Conservation (phyloP, 2,329 filamentous ascomycete species). For the Leptographium procerum region DNA sequence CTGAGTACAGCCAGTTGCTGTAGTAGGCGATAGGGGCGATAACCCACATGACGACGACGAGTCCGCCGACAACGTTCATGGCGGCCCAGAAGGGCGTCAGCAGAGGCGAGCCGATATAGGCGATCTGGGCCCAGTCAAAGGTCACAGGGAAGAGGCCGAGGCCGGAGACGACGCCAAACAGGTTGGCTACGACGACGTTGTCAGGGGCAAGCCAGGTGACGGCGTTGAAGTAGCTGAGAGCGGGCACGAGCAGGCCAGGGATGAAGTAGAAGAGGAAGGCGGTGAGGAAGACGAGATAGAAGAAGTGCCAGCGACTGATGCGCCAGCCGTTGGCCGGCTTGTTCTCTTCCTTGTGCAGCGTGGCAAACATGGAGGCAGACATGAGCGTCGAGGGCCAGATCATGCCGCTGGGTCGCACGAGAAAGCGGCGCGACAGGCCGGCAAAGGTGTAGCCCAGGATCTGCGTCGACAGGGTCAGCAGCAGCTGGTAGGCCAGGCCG, state of each 20-base stretch:
- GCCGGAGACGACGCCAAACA: constrained; percentile 78
- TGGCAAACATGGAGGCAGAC: constrained; percentile 82
- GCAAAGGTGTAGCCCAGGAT: constrained; percentile 81
- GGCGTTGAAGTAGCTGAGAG: constrained; percentile 79
- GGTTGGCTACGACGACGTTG: constrained; percentile 74
- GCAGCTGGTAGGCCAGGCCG: constrained; percentile 64
- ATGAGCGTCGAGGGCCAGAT: constrained; percentile 85
- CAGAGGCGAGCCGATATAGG: constrained; percentile 74
- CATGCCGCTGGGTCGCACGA: constrained; percentile 79
- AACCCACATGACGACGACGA: constrained; percentile 78
- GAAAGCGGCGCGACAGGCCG: constrained; percentile 66
- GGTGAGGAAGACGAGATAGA: constrained; percentile 58
- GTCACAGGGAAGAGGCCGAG: constrained; percentile 75
- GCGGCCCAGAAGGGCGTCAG: constrained; percentile 80
- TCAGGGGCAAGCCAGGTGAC: constrained; percentile 81
- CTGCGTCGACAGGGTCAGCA: constrained; percentile 77
- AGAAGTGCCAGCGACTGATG: constrained; percentile 75
- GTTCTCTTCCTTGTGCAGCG: constrained; percentile 75
- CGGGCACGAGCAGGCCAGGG: constrained; percentile 70
- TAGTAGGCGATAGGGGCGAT: constrained; percentile 73
- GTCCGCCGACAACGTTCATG: constrained; percentile 70
- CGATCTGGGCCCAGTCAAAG: constrained; percentile 86
- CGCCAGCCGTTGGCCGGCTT: constrained; percentile 72
- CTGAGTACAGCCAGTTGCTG: constrained; percentile 65
- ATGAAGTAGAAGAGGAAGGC: constrained; percentile 78